Evolutionary conservation across 352 stramenopile genomes (phyloP), one percentile per base, ranked within the genome.

Genomic region (Phytopythium mirpurense): DNA sequence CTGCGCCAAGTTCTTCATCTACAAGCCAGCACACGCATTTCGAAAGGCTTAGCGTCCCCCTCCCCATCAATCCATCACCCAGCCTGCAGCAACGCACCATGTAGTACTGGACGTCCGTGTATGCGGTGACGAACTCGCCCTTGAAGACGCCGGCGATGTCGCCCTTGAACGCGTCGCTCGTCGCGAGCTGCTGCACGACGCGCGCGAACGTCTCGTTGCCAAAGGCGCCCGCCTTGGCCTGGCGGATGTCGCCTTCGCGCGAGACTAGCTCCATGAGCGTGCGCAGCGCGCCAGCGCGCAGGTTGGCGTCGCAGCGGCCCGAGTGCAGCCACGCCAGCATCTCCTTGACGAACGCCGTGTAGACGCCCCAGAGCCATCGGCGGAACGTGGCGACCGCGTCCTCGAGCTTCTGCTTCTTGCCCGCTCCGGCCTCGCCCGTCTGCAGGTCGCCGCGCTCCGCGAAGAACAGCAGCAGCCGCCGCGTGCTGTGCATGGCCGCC

Each of bases 231-330:
- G 36, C 55, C 29, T 43, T 35, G 23, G 59, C 43, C 7, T 56
- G 21, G 9, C 60, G 67, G 41, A 90, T 70, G 23, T 85, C 73
- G 36, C 77, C 68, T 52, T 95, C 85, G 15, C 78, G 74, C 23
- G 83, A 81, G 27, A 96, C 77, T 45, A 96, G 86, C 67, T 94
- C 83, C 86, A 96, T 93, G 5, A 94, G 67, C 41, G 85, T 96
- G n/a, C 86, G 83, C 57, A 95, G 59, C 32, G 86, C 84, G 19
- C 78, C 77, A 12, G 90, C 72, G 16, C 88, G 86, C 53, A 88
- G 42, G 52, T 90, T 86, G 56, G 53, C 74, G 59, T 90, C 77
- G 19, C 78, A 56, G 26, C 76, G 42, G 19, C 65, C 62, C 34
- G 73, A 35, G 5, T 70, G 64, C 15, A 95, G 57, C 81, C 79